These are phyloP conservation scores for Lentinula lateritia DNA, from an alignment of 768 basidiomycete species.

Conservation along the genomic window DNA sequence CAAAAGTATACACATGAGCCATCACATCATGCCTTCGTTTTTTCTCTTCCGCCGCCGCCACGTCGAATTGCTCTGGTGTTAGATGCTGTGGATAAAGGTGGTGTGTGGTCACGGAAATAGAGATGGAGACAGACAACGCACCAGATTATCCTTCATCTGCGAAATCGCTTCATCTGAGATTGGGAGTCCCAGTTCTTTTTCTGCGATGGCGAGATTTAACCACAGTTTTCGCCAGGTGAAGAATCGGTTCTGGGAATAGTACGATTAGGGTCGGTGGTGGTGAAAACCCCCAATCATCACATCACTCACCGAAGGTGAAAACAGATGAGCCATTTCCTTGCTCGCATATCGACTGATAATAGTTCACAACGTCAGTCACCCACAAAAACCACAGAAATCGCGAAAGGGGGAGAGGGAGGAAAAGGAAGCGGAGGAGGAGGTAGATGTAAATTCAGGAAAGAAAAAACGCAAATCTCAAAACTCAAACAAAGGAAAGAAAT, in stretches of 20 bases:
- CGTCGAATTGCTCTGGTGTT: conserved; percentile 84
- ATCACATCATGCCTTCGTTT: conserved; percentile 98
- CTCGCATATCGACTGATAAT: conserved; percentile 88
- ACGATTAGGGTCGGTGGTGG: neutral
- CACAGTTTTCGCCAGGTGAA: conserved; percentile 93
- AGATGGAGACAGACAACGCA: conserved; percentile 25
- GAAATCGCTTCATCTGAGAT: conserved; percentile 88
- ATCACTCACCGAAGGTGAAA: conserved; percentile 79
- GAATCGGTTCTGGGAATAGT: conserved; percentile 71
- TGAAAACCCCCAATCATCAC: neutral
- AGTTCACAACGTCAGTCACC: neutral
- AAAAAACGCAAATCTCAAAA: neutral
- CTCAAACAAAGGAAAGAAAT: neutral
- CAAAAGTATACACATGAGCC: conserved; percentile 99
- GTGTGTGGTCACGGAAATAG: neutral
- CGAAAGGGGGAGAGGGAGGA: too few relatives aligned
- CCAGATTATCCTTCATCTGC: conserved; percentile 93
- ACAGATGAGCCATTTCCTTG: conserved; percentile 96
- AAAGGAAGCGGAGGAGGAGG: too few relatives aligned
- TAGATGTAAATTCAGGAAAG: too few relatives aligned
- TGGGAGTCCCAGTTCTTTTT: conserved; percentile 90
- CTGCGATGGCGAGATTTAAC: conserved; percentile 94
- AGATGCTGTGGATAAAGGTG: conserved; percentile 46
- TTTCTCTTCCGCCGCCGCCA: conserved; percentile 94
- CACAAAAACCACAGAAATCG: too few relatives aligned